Conservation (phyloP, 139 green algal species). For the Micractinium sp. region DNA sequence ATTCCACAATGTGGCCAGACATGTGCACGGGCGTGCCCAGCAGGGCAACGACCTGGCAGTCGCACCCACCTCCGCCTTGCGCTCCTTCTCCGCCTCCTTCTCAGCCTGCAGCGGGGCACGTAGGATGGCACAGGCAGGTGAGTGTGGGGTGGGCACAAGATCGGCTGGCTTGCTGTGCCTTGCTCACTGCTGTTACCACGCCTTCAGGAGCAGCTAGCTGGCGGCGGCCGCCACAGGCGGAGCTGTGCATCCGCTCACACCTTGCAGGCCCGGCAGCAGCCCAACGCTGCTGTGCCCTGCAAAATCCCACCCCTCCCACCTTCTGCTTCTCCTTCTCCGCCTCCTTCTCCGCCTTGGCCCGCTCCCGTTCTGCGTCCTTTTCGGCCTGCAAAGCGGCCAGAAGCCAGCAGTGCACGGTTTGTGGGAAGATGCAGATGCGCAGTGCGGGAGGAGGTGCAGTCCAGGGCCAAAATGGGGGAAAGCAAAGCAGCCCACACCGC, state of each 20-base stretch:
- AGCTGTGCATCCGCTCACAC: background rate
- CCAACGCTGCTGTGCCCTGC: too few species aligned
- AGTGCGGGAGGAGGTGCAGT: too few species aligned
- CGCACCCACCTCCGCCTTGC: background rate
- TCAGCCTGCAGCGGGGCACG: slow-evolving; percentile 9
- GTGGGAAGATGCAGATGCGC: too few species aligned
- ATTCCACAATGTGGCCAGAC: too few species aligned
- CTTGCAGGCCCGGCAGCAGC: too few species aligned
- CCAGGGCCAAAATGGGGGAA: too few species aligned
- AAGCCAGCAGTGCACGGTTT: background rate
- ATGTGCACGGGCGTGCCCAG: background rate
- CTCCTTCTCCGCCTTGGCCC: slow-evolving; percentile 40
- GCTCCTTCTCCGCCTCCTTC: slow-evolving; percentile 33
- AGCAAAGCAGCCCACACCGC: too few species aligned
- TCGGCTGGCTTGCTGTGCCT: background rate
- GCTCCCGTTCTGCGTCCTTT: slow-evolving; percentile 46
- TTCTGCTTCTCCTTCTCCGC: slow-evolving; percentile 45
- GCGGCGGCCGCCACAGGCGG: too few species aligned
- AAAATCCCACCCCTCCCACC: background rate
- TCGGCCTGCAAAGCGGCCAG: slow-evolving; percentile 1
- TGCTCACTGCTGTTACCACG: too few species aligned
- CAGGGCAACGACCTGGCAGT: background rate
- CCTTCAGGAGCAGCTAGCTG: too few species aligned
- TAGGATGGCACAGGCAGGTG: background rate
- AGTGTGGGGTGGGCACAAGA: background rate